Conservation (phyloP, 352 stramenopile species). For the Pythium oligandrum region DNA sequence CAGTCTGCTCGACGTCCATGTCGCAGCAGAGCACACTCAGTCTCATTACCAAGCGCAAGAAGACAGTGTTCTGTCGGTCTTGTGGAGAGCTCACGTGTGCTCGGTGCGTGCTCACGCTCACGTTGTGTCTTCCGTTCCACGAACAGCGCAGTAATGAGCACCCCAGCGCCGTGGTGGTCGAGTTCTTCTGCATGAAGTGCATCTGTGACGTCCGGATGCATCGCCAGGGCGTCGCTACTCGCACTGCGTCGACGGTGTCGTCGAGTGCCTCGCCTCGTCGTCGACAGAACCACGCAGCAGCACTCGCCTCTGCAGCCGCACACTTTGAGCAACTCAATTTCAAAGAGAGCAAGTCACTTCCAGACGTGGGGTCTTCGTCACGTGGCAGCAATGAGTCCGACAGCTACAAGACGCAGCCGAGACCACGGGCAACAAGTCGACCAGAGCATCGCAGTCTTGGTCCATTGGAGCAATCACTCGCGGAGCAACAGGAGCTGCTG, state of each 20-base stretch:
- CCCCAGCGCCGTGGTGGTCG: constrained; percentile 53
- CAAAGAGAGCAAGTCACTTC: too few species aligned
- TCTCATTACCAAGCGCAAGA: constrained; percentile 33
- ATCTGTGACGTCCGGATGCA: constrained; percentile 62
- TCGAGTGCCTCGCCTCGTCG: too few species aligned
- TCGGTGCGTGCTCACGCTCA: constrained; percentile 60
- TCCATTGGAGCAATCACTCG: constrained; percentile 55
- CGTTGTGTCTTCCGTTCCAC: constrained; percentile 42
- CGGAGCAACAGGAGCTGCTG: constrained; percentile 57
- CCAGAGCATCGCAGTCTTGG: constrained; percentile 13
- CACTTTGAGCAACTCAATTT: too few species aligned
- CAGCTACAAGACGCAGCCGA: too few species aligned
- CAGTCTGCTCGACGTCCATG: constrained; percentile 21
- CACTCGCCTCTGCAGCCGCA: too few species aligned
- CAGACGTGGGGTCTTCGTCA: too few species aligned
- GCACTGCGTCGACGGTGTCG: too few species aligned
- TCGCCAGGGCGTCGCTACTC: constrained; percentile 7
- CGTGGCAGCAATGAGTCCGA: too few species aligned
- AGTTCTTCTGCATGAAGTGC: constrained; percentile 79
- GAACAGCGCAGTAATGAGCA: constrained; percentile 52
- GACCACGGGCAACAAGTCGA: too few species aligned
- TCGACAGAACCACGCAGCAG: too few species aligned
- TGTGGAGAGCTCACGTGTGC: constrained; percentile 52
- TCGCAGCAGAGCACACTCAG: constrained; percentile 14
- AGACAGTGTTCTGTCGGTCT: constrained; percentile 30